Percentiles rank a stretch among this genome's conserved stretches.
Conservation (phyloP, 1,284 basidiomycete species). For the Papiliotrema terrestris region DNA sequence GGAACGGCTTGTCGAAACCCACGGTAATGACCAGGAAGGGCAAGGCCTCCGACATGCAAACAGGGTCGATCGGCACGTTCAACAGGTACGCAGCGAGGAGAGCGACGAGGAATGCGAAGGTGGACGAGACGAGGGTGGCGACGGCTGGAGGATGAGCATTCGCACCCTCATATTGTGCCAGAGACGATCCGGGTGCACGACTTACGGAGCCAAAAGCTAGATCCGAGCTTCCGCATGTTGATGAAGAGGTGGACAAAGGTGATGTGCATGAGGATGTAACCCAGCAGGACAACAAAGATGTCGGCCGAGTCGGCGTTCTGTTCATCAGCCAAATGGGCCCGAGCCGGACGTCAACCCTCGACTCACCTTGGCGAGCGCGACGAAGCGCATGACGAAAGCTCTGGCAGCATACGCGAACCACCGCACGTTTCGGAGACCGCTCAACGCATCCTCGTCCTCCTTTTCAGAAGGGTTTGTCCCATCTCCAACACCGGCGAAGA, state of each 20-base stretch:
- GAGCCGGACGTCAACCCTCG: slow-evolving; percentile 6
- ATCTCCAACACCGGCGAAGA: slow-evolving; percentile 36
- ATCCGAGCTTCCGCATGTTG: slow-evolving; percentile 80
- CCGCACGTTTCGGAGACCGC: slow-evolving; percentile 67
- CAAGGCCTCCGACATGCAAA: slow-evolving; percentile 88
- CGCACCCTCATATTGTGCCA: background rate
- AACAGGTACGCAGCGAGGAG: slow-evolving; percentile 80
- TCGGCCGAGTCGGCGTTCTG: slow-evolving; percentile 93
- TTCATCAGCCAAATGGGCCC: slow-evolving; percentile 7
- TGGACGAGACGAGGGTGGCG: slow-evolving; percentile 78
- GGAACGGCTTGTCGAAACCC: slow-evolving; percentile 95
- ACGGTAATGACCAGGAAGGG: slow-evolving; percentile 97
- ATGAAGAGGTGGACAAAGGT: slow-evolving; percentile 89
- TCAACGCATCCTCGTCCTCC: slow-evolving; percentile 54
- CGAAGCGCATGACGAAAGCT: slow-evolving; percentile 78
- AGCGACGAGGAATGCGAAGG: slow-evolving; percentile 82
- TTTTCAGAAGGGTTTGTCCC: slow-evolving; percentile 14
- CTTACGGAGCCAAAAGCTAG: slow-evolving; percentile 75
- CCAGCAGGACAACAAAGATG: slow-evolving; percentile 90
- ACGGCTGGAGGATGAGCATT: slow-evolving; percentile 52
- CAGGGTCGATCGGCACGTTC: slow-evolving; percentile 84
- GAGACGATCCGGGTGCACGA: background rate
- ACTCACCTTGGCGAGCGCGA: slow-evolving; percentile 74
- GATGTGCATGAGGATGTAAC: slow-evolving; percentile 92
- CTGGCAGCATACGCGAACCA: slow-evolving; percentile 84